Percentiles rank a stretch among this genome's conserved stretches.
These are phyloP conservation scores for Avena eriantha DNA, from an alignment of 176 grass and related monocot species.

Conservation along the genomic window DNA sequence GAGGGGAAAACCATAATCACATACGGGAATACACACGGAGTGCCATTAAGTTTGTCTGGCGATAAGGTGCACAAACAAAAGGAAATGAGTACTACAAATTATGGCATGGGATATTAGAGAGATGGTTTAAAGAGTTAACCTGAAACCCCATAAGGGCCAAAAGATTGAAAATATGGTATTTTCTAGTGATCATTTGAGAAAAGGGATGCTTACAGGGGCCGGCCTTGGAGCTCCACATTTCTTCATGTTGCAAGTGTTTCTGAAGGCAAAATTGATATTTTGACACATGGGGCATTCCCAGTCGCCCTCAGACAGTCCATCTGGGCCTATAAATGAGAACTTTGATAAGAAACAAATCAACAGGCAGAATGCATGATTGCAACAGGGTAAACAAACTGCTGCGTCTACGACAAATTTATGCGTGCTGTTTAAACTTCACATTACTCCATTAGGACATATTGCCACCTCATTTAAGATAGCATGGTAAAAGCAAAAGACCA, in stretches of 20 bases:
- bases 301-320: slow-evolving; percentile 86
- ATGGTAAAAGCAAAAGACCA: slow-evolving; percentile 10
- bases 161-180: background rate
- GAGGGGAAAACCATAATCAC: background rate
- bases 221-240: slow-evolving; percentile 89
- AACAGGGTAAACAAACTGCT: background rate
- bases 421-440: background rate
- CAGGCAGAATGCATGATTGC: too few species aligned
- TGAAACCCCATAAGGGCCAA: too few species aligned
- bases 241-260: slow-evolving; percentile 97
- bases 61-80: too few species aligned
- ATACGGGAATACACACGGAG: background rate
- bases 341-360: slow-evolving; percentile 29
- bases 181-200: background rate
- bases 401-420: background rate
- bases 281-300: slow-evolving; percentile 92
- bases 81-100: too few species aligned
- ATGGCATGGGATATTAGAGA: background rate
- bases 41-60: background rate
- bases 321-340: slow-evolving; percentile 63
- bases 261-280: slow-evolving; percentile 89
- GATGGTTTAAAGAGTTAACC: background rate
- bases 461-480: background rate
- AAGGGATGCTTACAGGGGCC: slow-evolving; percentile 53
- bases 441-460: background rate